Evolutionary conservation across 768 basidiomycete species (phyloP).

Genomic region (Floccularia luteovirens): DNA sequence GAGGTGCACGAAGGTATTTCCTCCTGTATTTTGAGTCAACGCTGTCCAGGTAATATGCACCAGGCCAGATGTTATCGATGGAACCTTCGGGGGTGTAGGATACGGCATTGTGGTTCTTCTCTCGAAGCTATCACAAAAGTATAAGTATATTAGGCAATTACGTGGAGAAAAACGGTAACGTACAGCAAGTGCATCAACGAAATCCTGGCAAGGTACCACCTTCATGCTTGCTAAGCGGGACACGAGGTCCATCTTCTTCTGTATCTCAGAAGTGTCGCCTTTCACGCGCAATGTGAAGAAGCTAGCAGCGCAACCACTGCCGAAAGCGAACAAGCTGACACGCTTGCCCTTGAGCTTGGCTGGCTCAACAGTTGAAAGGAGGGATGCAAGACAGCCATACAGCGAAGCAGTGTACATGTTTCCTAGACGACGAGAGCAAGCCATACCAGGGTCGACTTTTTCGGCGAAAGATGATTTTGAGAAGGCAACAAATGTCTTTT

Average conservation of each 20-base stretch:
- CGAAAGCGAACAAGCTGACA: conserved; percentile 93
- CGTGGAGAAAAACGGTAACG: conserved; percentile 17
- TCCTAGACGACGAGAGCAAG: conserved; percentile 83
- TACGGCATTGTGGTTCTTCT: conserved; percentile 91
- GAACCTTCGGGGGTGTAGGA: conserved; percentile 82
- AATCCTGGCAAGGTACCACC: conserved; percentile 88
- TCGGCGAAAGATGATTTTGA: conserved; percentile 69
- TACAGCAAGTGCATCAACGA: conserved; percentile 76
- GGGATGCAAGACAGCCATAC: conserved; percentile 88
- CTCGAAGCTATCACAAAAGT: conserved; percentile 62
- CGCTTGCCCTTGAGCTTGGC: conserved; percentile 73
- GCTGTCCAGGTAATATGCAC: conserved; percentile 85
- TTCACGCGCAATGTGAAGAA: conserved; percentile 88
- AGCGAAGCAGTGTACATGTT: conserved; percentile 99
- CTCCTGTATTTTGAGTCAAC: conserved; percentile 90
- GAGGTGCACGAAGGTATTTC: conserved; percentile 60
- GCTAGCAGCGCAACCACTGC: conserved; percentile 88
- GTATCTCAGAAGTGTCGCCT: conserved; percentile 81
- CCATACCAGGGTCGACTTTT: conserved; percentile 77
- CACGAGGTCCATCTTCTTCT: conserved; percentile 73
- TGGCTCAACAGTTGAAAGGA: conserved; percentile 70
- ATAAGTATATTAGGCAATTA: conserved; percentile 1
- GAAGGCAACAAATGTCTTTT: conserved; percentile 86
- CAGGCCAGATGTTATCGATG: conserved; percentile 90
- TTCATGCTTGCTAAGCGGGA: conserved; percentile 77